Conservation (phyloP, 257 asterid species). For the Solanum medicagineum region DNA sequence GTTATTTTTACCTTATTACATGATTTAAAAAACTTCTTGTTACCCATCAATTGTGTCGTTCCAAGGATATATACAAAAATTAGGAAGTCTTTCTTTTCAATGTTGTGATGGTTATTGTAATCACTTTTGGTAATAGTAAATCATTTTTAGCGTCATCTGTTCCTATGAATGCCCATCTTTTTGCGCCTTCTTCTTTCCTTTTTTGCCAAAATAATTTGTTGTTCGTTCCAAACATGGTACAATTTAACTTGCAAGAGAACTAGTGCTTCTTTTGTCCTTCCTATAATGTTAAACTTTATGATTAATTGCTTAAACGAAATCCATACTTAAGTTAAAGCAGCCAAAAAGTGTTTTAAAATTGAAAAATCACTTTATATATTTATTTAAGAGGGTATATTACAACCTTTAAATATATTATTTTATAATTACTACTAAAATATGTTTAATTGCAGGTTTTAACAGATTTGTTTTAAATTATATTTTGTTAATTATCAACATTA, state of each 20-base stretch:
- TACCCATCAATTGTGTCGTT: background rate
- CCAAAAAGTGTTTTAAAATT: background rate
- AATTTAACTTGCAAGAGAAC: background rate
- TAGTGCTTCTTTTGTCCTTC: background rate
- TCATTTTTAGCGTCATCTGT: background rate
- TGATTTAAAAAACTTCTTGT: background rate
- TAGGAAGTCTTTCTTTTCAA: background rate
- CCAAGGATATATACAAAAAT: background rate
- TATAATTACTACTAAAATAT: too few relatives aligned
- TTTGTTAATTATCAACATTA: too few relatives aligned
- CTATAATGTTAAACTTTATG: background rate
- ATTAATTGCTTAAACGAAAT: background rate
- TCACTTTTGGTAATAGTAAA: background rate
- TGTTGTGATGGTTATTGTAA: background rate
- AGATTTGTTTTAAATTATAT: too few relatives aligned
- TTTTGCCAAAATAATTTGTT: background rate
- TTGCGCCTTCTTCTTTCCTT: background rate
- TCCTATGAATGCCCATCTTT: background rate
- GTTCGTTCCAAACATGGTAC: background rate
- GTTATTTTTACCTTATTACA: background rate
- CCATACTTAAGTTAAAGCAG: background rate
- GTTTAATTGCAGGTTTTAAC: too few relatives aligned
- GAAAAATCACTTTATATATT: too few relatives aligned
- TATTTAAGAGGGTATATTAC: too few relatives aligned
- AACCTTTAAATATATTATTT: too few relatives aligned